Conservation (phyloP, 2,329 filamentous ascomycete species). For the Phaeosphaeriaceae sp. region DNA sequence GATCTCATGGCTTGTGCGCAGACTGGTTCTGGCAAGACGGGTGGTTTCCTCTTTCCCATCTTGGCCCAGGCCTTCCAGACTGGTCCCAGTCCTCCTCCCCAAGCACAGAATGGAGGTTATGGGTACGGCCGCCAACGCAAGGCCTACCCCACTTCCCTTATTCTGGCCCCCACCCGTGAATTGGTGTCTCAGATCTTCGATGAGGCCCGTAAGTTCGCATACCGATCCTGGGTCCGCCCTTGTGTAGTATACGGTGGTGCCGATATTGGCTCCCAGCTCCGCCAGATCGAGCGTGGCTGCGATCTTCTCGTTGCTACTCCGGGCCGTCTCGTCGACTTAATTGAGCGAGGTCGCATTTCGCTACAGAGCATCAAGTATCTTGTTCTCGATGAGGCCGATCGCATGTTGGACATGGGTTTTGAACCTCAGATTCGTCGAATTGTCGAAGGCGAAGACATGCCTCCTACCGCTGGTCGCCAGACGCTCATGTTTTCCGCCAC, state of each 20-base stretch:
- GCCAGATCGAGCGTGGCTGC: constrained; percentile 96
- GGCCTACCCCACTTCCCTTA: constrained; percentile 94
- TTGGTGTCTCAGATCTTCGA: constrained; percentile 99
- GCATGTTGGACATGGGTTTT: constrained; percentile 99
- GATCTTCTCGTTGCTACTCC: constrained; percentile 97
- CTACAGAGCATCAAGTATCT: constrained; percentile 99
- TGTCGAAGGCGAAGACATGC: constrained; percentile 98
- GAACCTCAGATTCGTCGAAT: constrained; percentile 99
- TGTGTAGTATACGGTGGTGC: constrained; percentile 99
- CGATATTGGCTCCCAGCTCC: constrained; percentile 96
- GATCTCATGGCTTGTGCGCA: constrained; percentile 99
- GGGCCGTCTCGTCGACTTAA: constrained; percentile 95
- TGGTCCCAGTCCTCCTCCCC: constrained; percentile 76
- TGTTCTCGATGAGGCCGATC: constrained; percentile 97
- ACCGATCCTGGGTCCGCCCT: constrained; percentile 97
- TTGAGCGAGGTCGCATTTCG: constrained; percentile 97
- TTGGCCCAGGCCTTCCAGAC: constrained; percentile 95
- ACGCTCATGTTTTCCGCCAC: constrained; percentile 99
- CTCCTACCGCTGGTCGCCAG: constrained; percentile 79
- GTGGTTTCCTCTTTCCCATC: constrained; percentile 99
- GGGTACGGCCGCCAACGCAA: constrained; percentile 87
- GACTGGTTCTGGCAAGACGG: constrained; percentile 99
- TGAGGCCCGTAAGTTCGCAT: constrained; percentile 96
- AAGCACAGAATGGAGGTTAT: constrained; percentile 60
- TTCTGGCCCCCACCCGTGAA: constrained; percentile 96